A percentile compares a stretch with the other conserved stretches of the same genome.
phyloP scores from a whole-genome alignment of 1,284 basidiomycete genomes.

The Ceratobasidium sp. region DNA sequence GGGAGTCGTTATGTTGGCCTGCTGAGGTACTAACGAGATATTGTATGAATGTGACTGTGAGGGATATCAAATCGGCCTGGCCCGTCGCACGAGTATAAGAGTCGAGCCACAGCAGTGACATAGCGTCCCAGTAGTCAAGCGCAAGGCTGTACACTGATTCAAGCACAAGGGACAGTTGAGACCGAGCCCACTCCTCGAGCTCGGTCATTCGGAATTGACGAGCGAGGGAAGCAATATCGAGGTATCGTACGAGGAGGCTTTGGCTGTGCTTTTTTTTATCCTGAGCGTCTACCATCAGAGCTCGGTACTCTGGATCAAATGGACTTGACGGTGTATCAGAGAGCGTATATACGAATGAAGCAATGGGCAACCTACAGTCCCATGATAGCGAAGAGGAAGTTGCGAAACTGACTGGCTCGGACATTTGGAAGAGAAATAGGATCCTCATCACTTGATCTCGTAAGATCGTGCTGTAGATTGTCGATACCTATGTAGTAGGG shows the following conservation, averaged over 20 bases:
- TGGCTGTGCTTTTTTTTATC: neutral
- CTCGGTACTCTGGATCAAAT: neutral
- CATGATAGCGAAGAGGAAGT: neutral
- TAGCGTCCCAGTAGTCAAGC: neutral
- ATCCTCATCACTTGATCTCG: neutral
- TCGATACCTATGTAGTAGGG: neutral
- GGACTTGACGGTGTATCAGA: too few relatives aligned
- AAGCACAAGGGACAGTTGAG: neutral
- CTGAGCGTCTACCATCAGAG: neutral
- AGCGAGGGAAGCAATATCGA: neutral
- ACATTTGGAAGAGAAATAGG: neutral
- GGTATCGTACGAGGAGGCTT: neutral
- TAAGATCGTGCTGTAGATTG: neutral
- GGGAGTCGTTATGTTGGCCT: neutral
- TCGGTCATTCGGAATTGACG: neutral
- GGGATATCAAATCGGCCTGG: too few relatives aligned
- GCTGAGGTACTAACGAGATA: neutral
- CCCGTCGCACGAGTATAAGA: too few relatives aligned
- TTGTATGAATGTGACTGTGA: neutral
- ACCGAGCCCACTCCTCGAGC: neutral
- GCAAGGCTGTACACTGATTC: neutral
- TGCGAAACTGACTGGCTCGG: neutral
- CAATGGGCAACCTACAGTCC: neutral
- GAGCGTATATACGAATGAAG: neutral
- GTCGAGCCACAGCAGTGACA: neutral